Base-by-base conservation (phyloP, 352 stramenopile species). In the Phytopythium boreale region DNA sequence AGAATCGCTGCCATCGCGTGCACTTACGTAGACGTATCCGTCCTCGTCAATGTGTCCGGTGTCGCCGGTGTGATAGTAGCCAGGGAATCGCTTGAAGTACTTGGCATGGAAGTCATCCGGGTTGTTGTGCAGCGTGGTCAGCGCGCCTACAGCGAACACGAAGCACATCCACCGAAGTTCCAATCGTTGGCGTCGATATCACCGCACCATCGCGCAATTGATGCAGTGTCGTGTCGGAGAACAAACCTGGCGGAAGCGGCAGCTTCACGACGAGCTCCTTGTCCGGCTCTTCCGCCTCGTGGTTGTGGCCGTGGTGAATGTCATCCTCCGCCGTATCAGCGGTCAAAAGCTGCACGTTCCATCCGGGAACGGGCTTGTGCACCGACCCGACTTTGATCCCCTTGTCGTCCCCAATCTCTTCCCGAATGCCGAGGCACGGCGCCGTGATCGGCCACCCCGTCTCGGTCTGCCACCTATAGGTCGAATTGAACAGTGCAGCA, bases 11-110 rank as follows among this genome's bases (percentile, higher is more conserved):
- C 41, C n/a, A 12, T 24, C 41, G 41, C 41, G 9, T n/a, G 43
- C 17, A 74, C 78, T 60, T 71, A 88, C 80, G 58, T 91, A 90
- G 58, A 97, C 79, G 61, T 97, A 97, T 26, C 92, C 92, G 75
- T 97, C 85, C 61, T 96, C 85, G 66, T 98, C 92, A 47, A 96
- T 84, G 61, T 90, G 82, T 6, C 87, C 89, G 2, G 82, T 87
- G 74, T 98, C 92, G 36, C 88, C 90, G 3, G 89, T 96, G 64
- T 90, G 77, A 63, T 97, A 98, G 66, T 96, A 97, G 9, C 92
- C 90, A 0, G 87, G 80, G 68, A 91, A 90, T 34, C 85, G 79
- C 34, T 79, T 76, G 49, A 97, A 79, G 70, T 98, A 98, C 55
- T 84, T 88, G 29, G 70, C 70, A 34, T 93, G 67, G 62, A 87